phyloP scores from a whole-genome alignment of 805 yeast genomes.

The Teunomyces atbi region DNA sequence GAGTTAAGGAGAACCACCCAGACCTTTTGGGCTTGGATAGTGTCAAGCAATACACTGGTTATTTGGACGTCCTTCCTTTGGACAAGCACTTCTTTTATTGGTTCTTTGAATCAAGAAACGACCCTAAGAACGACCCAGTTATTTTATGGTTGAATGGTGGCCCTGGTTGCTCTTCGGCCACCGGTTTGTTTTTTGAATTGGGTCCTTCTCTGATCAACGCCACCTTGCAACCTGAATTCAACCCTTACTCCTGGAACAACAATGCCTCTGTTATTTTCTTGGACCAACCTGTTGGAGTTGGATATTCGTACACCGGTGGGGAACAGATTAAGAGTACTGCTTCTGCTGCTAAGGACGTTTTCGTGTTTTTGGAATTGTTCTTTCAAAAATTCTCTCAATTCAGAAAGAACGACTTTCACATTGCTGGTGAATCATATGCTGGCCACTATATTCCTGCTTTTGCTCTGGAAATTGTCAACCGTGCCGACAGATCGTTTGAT shows the following conservation, averaged over 20 bases:
- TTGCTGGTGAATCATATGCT: constrained; percentile 26
- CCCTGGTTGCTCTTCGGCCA: constrained; percentile 30
- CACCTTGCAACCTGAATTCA: constrained; percentile 21
- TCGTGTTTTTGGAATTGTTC: constrained; percentile 23
- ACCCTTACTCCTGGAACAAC: constrained; percentile 29
- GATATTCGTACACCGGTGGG: constrained; percentile 22
- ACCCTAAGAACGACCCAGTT: constrained; percentile 32
- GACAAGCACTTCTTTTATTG: constrained; percentile 33
- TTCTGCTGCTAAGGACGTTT: constrained; percentile 21
- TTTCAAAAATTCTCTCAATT: constrained; percentile 24
- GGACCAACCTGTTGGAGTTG: constrained; percentile 28
- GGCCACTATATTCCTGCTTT: constrained; percentile 26
- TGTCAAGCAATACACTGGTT: constrained; percentile 39
- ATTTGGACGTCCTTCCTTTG: constrained; percentile 33
- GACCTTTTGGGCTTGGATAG: constrained; percentile 36
- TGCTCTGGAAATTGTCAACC: constrained; percentile 20
- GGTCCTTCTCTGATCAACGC: constrained; percentile 27
- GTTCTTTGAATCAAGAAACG: constrained; percentile 34
- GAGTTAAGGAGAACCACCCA: constrained; percentile 33
- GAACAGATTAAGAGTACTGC: constrained; percentile 15
- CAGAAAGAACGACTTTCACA: constrained; percentile 19
- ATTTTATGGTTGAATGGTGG: constrained; percentile 35
- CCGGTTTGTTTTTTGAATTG: constrained; percentile 31
- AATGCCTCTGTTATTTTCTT: constrained; percentile 28
- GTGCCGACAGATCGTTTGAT: constrained; percentile 25